Evolutionary conservation across 2,329 filamentous ascomycete genomes (phyloP), one percentile per base, ranked within the genome.

Genomic region (Orbilia blumenaviensis): DNA sequence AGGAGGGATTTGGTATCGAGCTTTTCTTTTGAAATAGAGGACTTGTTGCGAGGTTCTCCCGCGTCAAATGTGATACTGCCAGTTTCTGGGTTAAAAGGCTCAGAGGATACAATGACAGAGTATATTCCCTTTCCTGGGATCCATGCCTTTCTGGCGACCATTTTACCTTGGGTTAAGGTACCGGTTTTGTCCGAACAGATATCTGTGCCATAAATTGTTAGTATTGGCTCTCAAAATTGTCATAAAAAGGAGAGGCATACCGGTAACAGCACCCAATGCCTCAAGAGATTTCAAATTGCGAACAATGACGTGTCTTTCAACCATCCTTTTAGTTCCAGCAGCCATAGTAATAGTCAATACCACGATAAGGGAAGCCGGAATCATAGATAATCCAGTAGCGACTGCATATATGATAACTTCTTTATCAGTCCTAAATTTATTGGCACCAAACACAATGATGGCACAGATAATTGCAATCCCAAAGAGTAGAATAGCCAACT

Each of bases 341-440:
- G 88, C 87, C 84, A 91, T 89, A 2, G 89, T 90, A 64, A 91
- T 90, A 1, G 89, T 91, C 29, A 91, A 82, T 1, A 90, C 89
- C 3, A 89, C 88, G 34, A 90, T 88, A 46, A 91, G 83, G 38
- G 87, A 87, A 2, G 87, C 88, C 0, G 88, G 88, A 79, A 90
- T 88, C 86, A 89, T 89, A 32, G 85, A 87, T 16, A 89, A 81
- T 21, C 86, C 86, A 0, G 86, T 87, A 0, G 87, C 87, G 6
- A 89, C 87, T 1, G 87, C 88, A 78, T 89, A 89, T 78, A 90
- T 90, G 78, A 90, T 88, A 75, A 90, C 88, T 78, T 90, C 88
- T 27, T 85, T 84, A 32, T 84, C 82, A 36, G 82, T 81, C n/a
- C 84, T 82, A 81, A 88, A 89, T 0, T 85, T 79, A 82, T 90